A percentile compares a stretch with the other conserved stretches of the same genome.
phyloP scores from a whole-genome alignment of 148 eudicot genomes.

The Dianthus caryophyllus region DNA sequence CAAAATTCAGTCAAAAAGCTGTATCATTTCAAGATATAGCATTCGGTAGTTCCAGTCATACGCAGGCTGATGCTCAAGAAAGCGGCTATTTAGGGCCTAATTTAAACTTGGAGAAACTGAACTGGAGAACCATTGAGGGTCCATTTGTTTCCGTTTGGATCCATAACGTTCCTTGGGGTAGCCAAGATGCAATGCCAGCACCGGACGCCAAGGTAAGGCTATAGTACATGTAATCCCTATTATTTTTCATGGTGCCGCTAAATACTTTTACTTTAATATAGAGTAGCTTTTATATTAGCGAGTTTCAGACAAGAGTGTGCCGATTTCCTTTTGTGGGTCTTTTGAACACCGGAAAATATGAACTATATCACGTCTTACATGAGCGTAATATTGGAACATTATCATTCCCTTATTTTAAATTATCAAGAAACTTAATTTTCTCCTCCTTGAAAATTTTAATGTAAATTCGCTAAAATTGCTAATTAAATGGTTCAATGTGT shows the following conservation, averaged over 20 bases:
- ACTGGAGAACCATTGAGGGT: constrained; percentile 78
- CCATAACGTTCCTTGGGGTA: constrained; percentile 94
- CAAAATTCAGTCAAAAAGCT: constrained; percentile 32
- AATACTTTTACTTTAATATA: too few relatives aligned
- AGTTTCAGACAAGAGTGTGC: neutral
- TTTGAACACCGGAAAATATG: neutral
- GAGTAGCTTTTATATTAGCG: too few relatives aligned
- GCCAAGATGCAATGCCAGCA: constrained; percentile 77
- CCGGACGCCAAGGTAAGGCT: constrained; percentile 76
- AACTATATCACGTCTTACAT: neutral
- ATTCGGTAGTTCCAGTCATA: constrained; percentile 26
- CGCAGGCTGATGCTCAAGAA: constrained; percentile 26
- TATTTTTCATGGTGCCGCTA: too few relatives aligned
- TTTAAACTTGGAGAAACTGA: constrained; percentile 34
- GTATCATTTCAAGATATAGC: constrained; percentile 26
- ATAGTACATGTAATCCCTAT: too few relatives aligned
- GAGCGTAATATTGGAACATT: neutral
- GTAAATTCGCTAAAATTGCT: neutral
- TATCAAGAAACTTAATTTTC: too few relatives aligned
- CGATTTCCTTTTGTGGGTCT: neutral
- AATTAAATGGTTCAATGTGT: constrained; percentile 28
- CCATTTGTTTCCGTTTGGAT: constrained; percentile 92
- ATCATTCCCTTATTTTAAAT: too few relatives aligned
- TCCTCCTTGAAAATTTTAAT: neutral
- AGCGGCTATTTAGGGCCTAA: constrained; percentile 54